phyloP scores from a whole-genome alignment of 129 eudicot species.

The Lactuca sativa region DNA sequence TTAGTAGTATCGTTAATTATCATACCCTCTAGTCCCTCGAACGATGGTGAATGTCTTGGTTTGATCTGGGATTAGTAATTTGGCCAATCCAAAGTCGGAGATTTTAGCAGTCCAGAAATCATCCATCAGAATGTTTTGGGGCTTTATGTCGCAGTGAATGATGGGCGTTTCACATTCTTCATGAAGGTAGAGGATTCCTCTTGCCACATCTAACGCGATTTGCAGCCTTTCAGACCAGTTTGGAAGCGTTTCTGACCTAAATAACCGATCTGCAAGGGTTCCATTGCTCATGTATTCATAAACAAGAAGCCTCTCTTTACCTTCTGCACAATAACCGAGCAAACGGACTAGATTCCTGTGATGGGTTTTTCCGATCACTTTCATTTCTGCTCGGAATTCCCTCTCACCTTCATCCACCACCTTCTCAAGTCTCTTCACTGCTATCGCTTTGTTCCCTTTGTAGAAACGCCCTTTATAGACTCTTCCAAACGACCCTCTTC shows the following conservation, averaged over 20 bases:
- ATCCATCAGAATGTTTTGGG: slow-evolving; percentile 51
- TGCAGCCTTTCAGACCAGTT: slow-evolving; percentile 42
- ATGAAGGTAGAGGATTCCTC: slow-evolving; percentile 51
- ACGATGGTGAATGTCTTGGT: slow-evolving; percentile 39
- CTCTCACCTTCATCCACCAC: slow-evolving; percentile 39
- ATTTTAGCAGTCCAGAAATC: slow-evolving; percentile 43
- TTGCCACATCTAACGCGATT: slow-evolving; percentile 48
- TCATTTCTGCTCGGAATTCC: slow-evolving; percentile 48
- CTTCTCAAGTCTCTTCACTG: slow-evolving; percentile 55
- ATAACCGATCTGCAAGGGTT: slow-evolving; percentile 41
- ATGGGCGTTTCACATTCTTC: slow-evolving; percentile 46
- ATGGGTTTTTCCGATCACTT: slow-evolving; percentile 48
- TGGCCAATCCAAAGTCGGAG: slow-evolving; percentile 58
- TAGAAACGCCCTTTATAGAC: slow-evolving; percentile 43
- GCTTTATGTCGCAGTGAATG: slow-evolving; percentile 57
- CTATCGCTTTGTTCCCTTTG: slow-evolving; percentile 36
- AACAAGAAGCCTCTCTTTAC: slow-evolving; percentile 41
- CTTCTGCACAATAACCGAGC: slow-evolving; percentile 41
- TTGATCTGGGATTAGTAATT: slow-evolving; percentile 48
- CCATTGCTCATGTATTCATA: slow-evolving; percentile 56
- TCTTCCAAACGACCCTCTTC: slow-evolving; percentile 49
- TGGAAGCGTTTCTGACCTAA: slow-evolving; percentile 22
- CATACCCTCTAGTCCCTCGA: slow-evolving; percentile 46
- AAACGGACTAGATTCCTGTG: slow-evolving; percentile 48
- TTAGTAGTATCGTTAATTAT: neutral